A percentile compares a stretch with the other conserved stretches of the same genome.
phyloP scores from a whole-genome alignment of 768 basidiomycete genomes.

The Crepidotus variabilis region DNA sequence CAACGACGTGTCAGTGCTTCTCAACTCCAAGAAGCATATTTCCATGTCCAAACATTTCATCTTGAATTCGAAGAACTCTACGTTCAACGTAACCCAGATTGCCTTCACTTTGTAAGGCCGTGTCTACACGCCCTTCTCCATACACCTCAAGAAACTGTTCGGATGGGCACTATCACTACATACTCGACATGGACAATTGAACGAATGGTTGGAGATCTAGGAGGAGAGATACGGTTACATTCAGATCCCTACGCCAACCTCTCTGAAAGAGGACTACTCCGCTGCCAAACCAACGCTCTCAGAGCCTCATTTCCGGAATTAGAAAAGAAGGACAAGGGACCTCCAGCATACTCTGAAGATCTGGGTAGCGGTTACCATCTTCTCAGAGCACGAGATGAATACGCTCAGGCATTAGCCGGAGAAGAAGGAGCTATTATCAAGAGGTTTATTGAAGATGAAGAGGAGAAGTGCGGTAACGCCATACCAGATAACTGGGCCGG shows the following conservation, averaged over 20 bases:
- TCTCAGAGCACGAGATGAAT: slow-evolving; percentile 9
- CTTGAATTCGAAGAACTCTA: background rate
- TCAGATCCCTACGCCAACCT: slow-evolving; percentile 24
- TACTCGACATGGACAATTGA: slow-evolving; percentile 29
- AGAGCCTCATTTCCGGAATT: slow-evolving; percentile 9
- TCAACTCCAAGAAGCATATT: background rate
- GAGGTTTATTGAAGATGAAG: background rate
- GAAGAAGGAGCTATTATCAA: background rate
- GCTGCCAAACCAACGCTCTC: slow-evolving; percentile 15
- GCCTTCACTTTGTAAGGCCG: slow-evolving; percentile 10
- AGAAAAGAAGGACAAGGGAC: background rate
- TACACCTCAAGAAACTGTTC: slow-evolving; percentile 17
- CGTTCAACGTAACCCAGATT: background rate
- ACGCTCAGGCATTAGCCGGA: background rate
- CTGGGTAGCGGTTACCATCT: slow-evolving; percentile 9
- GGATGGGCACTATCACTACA: slow-evolving; percentile 15
- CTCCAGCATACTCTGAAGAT: slow-evolving; percentile 6
- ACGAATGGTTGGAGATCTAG: slow-evolving; percentile 19
- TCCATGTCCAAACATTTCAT: background rate
- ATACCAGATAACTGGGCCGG: background rate
- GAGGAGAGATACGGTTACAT: slow-evolving; percentile 20
- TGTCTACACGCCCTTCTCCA: slow-evolving; percentile 26
- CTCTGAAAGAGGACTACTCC: slow-evolving; percentile 13
- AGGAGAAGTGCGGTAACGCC: background rate
- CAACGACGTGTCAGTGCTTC: background rate